phyloP scores from a whole-genome alignment of 495 filamentous ascomycete genomes.

The Neurospora intermedia region DNA sequence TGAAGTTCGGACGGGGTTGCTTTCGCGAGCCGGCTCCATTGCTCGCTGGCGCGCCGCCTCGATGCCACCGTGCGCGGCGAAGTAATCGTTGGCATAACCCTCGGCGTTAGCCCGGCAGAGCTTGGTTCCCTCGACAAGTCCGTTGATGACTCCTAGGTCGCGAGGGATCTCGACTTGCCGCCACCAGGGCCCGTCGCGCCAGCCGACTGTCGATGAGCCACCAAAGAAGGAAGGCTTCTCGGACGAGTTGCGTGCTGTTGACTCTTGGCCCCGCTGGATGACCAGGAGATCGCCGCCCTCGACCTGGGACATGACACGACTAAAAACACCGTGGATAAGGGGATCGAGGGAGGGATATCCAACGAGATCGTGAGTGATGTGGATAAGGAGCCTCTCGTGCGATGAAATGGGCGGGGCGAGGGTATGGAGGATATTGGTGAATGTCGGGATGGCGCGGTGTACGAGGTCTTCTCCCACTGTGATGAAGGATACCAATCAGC shows the following conservation, averaged over 20 bases:
- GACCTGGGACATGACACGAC: conserved; percentile 94
- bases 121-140: conserved; percentile 78
- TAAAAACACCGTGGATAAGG: conserved; percentile 86
- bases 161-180: conserved; percentile 57
- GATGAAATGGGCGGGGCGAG: conserved; percentile 95
- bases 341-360: conserved; percentile 93
- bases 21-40: conserved; percentile 60
- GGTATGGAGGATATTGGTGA: conserved; percentile 86
- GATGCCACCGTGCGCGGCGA: conserved; percentile 63
- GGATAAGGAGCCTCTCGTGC: conserved; percentile 94
- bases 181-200: conserved; percentile 97
- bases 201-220: conserved; percentile 43
- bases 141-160: conserved; percentile 68
- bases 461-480: conserved; percentile 74
- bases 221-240: conserved; percentile 44
- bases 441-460: conserved; percentile 83
- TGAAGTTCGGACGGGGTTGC: conserved; percentile 80
- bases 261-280: conserved; percentile 84
- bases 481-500: conserved; percentile 8
- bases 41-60: conserved; percentile 68
- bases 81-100: conserved; percentile 75
- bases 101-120: conserved; percentile 80
- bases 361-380: conserved; percentile 90
- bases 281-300: conserved; percentile 97
- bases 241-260: conserved; percentile 53